Evolutionary conservation across 305 asterid genomes (phyloP).

Genomic region (Plantago coronopus): DNA sequence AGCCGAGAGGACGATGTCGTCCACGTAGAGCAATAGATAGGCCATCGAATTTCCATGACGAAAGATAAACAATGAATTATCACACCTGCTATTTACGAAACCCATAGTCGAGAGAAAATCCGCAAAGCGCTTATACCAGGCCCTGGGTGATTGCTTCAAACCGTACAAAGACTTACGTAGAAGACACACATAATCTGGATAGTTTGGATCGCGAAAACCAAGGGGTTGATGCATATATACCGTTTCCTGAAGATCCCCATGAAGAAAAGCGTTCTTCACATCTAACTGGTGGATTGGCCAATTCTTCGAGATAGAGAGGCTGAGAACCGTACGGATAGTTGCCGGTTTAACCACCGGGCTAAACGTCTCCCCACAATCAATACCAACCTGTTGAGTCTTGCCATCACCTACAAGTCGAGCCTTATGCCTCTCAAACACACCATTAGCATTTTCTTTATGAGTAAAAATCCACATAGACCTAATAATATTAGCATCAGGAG

Average conservation of each 20-base stretch:
- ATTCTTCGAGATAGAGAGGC: too few relatives aligned
- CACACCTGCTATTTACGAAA: background rate
- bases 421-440: background rate
- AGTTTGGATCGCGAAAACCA: background rate
- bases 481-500: background rate
- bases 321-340: too few relatives aligned
- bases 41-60: background rate
- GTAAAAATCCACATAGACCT: background rate
- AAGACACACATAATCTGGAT: background rate
- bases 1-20: background rate
- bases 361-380: constrained; percentile 2
- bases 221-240: background rate
- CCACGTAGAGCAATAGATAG: background rate
- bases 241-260: too few relatives aligned
- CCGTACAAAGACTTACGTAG: too few relatives aligned
- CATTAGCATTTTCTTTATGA: background rate
- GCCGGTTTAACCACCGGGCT: too few relatives aligned
- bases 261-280: too few relatives aligned
- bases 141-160: too few relatives aligned
- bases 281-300: too few relatives aligned
- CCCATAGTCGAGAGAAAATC: background rate
- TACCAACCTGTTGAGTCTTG: background rate
- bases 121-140: too few relatives aligned
- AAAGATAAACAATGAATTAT: background rate
- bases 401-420: background rate